phyloP scores from a whole-genome alignment of 2,329 filamentous ascomycete species.

The Colletotrichum ledebouriae region DNA sequence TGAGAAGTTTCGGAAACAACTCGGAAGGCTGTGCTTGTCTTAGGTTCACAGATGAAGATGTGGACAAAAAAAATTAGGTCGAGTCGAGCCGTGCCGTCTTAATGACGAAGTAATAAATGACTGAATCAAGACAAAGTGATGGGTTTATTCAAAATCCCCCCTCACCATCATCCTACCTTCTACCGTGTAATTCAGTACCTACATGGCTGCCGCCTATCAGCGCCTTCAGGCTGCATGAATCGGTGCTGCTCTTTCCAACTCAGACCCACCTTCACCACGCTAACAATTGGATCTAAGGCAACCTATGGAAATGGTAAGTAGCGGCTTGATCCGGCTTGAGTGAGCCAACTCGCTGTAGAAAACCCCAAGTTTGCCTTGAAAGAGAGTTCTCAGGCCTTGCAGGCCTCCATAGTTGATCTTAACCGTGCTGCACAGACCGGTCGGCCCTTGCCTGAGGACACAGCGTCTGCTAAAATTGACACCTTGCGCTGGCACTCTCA shows the following conservation, averaged over 20 bases:
- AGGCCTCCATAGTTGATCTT: not conserved
- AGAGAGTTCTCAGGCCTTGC: not conserved
- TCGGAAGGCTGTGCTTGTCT: slow-evolving; percentile 16
- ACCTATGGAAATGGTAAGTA: no score
- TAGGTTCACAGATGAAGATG: slow-evolving; percentile 2
- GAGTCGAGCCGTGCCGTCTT: slow-evolving; percentile 10
- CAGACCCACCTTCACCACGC: no score
- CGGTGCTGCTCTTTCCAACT: no score
- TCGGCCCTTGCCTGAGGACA: slow-evolving; percentile 35
- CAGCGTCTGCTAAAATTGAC: slow-evolving; percentile 26
- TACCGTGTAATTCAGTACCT: not conserved
- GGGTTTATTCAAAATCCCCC: slow-evolving; percentile 6
- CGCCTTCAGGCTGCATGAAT: slow-evolving; percentile 12
- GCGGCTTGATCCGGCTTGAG: not conserved
- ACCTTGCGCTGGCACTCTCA: slow-evolving; percentile 28
- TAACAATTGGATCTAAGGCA: no score
- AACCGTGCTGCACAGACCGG: not conserved
- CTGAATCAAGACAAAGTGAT: slow-evolving; percentile 36
- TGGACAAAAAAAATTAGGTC: not conserved
- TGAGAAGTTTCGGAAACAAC: not conserved
- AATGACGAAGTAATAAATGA: slow-evolving; percentile 25
- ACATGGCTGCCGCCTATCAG: not conserved
- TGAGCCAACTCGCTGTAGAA: not conserved
- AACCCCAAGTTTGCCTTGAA: not conserved
- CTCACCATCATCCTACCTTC: slow-evolving; percentile 33